Base-by-base conservation (phyloP, 1,284 basidiomycete genomes). In the Cronartium ribicola region DNA sequence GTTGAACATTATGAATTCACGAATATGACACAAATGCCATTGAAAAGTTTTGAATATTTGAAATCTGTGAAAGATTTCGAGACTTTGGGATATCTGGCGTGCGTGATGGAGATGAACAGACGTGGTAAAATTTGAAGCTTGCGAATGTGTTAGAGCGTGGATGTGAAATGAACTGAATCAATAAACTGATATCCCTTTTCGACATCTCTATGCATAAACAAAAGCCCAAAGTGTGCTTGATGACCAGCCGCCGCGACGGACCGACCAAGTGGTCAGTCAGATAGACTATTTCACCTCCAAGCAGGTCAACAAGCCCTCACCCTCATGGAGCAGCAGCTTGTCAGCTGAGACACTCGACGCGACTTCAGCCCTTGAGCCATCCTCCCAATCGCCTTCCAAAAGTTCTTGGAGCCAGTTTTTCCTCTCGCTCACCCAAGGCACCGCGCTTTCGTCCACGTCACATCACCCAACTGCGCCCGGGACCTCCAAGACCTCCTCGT, bases 211-310 rank as follows among this genome's bases (percentile, higher is more conserved):
- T 20, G 48, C 29, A 29, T 29, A 29, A 29, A 29, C 29, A 29
- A 29, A 29, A 29, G 29, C 29, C 29, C 29, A 29, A 29, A 29
- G 29, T 29, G 29, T 29, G 29, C 29, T 29, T 29, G 37, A 62
- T 11, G 36, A 61, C 22, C 40, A 44, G 41, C 37, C 36, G 20
- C 14, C 20, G 17, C 13, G 36, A n/a, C 17, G 46, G 17, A 41
- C 51, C 17, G 62, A 72, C 3, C 62, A 43, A 36, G n/a, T 64
- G 13, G 39, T 17, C 17, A 37, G 36, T 14, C 46, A 36, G 29
- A 72, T 63, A 10, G 70, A 72, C 55, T 72, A 72, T 36, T 72
- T 72, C 29, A 72, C 65, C 44, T 72, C 55, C 5, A 72, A 72
- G 55, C 44, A 36, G 46, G 29, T 61, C 3, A 48, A 10, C 59